A percentile compares a stretch with the other conserved stretches of the same genome.
These are phyloP conservation scores for Kitagawia praeruptora DNA, from an alignment of 129 eudicot species.

Conservation along the genomic window DNA sequence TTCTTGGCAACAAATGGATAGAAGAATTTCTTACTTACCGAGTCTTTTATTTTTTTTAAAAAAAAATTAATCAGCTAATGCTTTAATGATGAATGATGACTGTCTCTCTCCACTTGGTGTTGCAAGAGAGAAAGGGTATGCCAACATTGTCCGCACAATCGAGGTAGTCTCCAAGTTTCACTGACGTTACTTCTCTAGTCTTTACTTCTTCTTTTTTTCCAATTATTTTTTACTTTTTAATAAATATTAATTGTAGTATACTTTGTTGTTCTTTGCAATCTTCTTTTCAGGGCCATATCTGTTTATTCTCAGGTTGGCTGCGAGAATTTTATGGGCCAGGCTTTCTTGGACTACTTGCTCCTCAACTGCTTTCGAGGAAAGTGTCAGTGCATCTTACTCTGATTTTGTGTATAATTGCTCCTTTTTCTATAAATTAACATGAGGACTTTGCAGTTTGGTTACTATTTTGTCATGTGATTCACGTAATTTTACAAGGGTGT, in stretches of 20 bases:
- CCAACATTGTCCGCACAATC: constrained; percentile 67
- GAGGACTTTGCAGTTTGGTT: no score
- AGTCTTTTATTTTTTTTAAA: neutral
- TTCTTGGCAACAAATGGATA: neutral
- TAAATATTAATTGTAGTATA: neutral
- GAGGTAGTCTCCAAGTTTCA: constrained; percentile 44
- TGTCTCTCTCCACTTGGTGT: constrained; percentile 82
- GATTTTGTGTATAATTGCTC: neutral
- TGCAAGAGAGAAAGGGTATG: constrained; percentile 71
- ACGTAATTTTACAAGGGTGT: no score
- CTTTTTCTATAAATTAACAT: neutral
- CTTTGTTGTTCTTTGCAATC: constrained; percentile 10
- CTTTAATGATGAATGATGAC: constrained; percentile 69
- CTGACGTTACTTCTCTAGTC: no score
- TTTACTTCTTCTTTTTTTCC: neutral
- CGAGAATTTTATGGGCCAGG: constrained; percentile 83
- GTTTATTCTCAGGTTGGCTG: constrained; percentile 96
- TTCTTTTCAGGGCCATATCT: constrained; percentile 50
- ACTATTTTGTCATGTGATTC: no score
- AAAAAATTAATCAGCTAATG: constrained; percentile 51
- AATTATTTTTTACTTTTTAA: neutral
- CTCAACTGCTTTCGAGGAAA: constrained; percentile 68
- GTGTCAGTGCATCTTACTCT: constrained; percentile 48
- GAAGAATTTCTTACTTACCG: no score
- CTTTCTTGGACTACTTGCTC: constrained; percentile 77